These are phyloP conservation scores for Moesziomyces antarcticus DNA, from an alignment of 1,284 basidiomycete species.

Conservation along the genomic window DNA sequence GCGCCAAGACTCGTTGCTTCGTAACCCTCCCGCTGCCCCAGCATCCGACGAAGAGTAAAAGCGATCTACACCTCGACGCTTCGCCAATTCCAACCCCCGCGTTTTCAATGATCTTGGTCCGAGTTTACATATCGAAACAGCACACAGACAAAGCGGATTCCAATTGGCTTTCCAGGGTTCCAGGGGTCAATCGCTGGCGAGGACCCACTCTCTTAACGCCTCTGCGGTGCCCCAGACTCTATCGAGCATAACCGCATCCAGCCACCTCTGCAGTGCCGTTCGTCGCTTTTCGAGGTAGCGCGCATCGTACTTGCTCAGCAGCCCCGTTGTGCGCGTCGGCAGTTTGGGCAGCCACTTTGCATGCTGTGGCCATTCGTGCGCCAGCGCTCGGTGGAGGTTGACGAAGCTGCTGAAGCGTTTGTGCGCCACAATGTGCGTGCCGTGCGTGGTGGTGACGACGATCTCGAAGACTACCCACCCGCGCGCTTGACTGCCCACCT, in stretches of 20 bases:
- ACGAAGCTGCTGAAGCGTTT: constrained; percentile 54
- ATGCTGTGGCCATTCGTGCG: constrained; percentile 33
- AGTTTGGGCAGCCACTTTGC: constrained; percentile 44
- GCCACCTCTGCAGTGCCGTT: constrained; percentile 58
- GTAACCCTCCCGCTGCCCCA: constrained; percentile 34
- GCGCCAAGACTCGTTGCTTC: constrained; percentile 48
- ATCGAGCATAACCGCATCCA: constrained; percentile 51
- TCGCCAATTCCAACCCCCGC: constrained; percentile 2
- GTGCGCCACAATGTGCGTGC: constrained; percentile 38
- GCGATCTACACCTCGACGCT: too few relatives aligned
- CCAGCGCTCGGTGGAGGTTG: constrained; percentile 25
- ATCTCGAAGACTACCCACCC: constrained; percentile 63
- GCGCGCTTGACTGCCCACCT: constrained; percentile 51
- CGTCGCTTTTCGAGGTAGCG: constrained; percentile 56
- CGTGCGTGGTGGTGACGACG: constrained; percentile 46
- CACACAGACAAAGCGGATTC: neutral
- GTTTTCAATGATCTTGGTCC: too few relatives aligned
- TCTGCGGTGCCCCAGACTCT: constrained; percentile 50
- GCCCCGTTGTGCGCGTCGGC: constrained; percentile 45
- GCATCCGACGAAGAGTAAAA: constrained; percentile 32
- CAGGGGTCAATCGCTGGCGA: constrained; percentile 28
- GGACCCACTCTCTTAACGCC: constrained; percentile 49
- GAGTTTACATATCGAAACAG: neutral
- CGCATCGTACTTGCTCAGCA: constrained; percentile 60
- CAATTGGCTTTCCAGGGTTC: too few relatives aligned